Percentiles rank a stretch among this genome's conserved stretches.
phyloP scores from a whole-genome alignment of 345 rosid genomes.

The Populus ilicifolia region DNA sequence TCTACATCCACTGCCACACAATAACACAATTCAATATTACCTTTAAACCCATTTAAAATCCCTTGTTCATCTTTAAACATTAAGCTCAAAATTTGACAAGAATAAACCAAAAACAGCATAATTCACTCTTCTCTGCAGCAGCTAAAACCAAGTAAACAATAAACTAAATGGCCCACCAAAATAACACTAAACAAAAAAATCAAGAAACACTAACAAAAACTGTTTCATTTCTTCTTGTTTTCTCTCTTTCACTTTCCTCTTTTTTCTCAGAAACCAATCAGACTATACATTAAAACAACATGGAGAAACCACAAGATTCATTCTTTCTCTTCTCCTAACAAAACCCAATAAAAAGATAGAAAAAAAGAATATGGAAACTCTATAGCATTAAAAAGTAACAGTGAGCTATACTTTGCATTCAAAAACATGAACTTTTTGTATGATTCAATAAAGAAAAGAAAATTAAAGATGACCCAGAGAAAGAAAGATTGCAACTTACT shows the following conservation, averaged over 20 bases:
- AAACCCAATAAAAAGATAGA: background rate
- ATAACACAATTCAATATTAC: conserved; percentile 3
- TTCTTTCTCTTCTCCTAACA: background rate
- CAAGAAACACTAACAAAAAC: background rate
- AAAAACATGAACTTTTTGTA: background rate
- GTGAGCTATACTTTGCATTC: background rate
- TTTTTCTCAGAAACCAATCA: background rate
- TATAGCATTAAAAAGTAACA: background rate
- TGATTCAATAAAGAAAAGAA: background rate
- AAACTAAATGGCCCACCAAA: background rate
- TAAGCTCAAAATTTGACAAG: background rate
- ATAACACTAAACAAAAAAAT: background rate
- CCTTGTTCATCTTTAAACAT: background rate
- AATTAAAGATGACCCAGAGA: background rate
- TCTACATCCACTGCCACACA: conserved; percentile 51
- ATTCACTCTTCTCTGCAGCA: background rate
- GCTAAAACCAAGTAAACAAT: background rate
- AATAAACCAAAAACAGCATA: background rate
- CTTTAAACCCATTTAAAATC: background rate
- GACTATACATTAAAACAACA: background rate
- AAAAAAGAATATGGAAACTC: background rate
- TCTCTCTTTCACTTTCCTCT: background rate
- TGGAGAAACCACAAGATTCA: background rate
- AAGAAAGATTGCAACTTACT: background rate
- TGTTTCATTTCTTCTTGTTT: background rate